Evolutionary conservation across 164 flowering plant species (phyloP), one percentile per base, ranked within the genome.

Genomic region (Dillenia suffruticosa): DNA sequence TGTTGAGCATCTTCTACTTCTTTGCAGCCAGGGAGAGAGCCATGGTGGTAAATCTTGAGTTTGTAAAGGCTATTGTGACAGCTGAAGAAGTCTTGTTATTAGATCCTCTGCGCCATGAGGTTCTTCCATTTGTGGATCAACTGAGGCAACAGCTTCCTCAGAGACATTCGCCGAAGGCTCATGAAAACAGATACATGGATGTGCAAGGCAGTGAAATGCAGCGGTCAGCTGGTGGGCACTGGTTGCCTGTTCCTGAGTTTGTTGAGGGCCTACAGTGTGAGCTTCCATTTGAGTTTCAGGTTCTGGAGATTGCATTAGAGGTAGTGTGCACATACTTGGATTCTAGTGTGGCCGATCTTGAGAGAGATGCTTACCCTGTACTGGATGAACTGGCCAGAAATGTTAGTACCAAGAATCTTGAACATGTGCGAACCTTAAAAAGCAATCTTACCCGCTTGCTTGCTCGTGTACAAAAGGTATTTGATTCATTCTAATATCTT

Each of bases 401-500:
- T 74, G 96, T 90, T 61, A 92, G 97, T 72, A 84, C 93, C 16
- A 87, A 88, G 75, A 93, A 87, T 77, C 96, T 90, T 63, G 97
- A 90, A 76, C 89, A 62, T 59, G 94, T 90, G 16, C 71, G 98
- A 46, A 90, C 87, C 72, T 72, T 90, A 74, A 93, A 93, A 77
- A 93, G 94, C 75, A 87, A 85, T 68, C 96, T 93, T 47, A 93
- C 98, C 3, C 89, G 84, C 54, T 64, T 90, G 54, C 98, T 92
- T 77, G 98, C 98, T 15, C 91, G 93, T 54, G 97, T 92, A 9
- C 96, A 92, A 58, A 92, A 92, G 97, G 98, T 92, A 79, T 43
- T 32, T 32, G 40, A 32, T 32, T 61, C 40, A 32, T 32, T 0
- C 40, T 32, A 32, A 32, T 32, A 32, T 32, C 40, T 32, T 32